Percentiles rank a stretch among this genome's conserved stretches.
phyloP scores from a whole-genome alignment of 176 grass and related monocot genomes.

The Urochloa ruziziensis region DNA sequence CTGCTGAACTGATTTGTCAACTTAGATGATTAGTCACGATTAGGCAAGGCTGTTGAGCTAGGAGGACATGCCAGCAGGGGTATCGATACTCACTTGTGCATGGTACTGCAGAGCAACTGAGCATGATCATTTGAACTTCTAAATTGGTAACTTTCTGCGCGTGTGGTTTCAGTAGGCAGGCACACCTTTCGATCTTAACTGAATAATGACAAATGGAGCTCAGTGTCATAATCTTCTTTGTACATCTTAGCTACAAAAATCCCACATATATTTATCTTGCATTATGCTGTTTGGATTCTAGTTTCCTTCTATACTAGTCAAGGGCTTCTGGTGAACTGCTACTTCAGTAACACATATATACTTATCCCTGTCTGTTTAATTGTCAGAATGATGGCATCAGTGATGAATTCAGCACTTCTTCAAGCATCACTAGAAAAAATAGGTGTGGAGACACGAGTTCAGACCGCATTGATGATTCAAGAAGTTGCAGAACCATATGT shows the following conservation, averaged over 20 bases:
- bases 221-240: background rate
- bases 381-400: slow-evolving; percentile 92
- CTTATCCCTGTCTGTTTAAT: background rate
- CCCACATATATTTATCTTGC: background rate
- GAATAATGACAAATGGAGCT: background rate
- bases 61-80: background rate
- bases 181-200: background rate
- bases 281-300: slow-evolving; percentile 1
- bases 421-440: slow-evolving; percentile 94
- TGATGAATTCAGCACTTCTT: slow-evolving; percentile 91
- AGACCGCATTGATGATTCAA: slow-evolving; percentile 80
- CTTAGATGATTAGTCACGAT: background rate
- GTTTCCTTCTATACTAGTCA: slow-evolving; percentile 19
- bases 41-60: background rate
- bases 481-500: slow-evolving; percentile 91
- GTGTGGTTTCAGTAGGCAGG: background rate
- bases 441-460: slow-evolving; percentile 76
- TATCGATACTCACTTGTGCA: background rate
- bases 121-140: background rate
- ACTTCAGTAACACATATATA: background rate
- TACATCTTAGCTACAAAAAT: background rate
- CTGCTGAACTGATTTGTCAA: background rate
- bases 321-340: slow-evolving; percentile 5
- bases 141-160: slow-evolving; percentile 12
- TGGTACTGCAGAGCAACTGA: background rate